Evolutionary conservation across 306 rosid genomes (phyloP).

Genomic region (Medicago arabica): DNA sequence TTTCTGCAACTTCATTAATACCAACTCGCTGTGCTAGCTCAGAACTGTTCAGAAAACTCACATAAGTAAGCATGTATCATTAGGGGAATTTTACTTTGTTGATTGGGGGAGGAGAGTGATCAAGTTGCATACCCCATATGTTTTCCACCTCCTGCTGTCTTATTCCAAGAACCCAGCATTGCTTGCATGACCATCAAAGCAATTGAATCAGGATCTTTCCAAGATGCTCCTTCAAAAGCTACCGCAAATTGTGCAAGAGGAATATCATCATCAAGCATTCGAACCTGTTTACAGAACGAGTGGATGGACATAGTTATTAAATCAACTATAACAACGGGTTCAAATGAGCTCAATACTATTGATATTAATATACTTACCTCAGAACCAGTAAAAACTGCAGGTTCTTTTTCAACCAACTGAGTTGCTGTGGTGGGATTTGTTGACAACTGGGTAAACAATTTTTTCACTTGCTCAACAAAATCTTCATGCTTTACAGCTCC

Average conservation of each 20-base stretch:
- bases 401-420: slow-evolving; percentile 81
- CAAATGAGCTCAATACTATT: not conserved
- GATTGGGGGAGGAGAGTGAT: not conserved
- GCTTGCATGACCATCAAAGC: slow-evolving; percentile 98
- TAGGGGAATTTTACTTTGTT: not conserved
- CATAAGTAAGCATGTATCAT: slow-evolving; percentile 21
- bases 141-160: slow-evolving; percentile 87
- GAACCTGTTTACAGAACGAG: slow-evolving; percentile 63
- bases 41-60: slow-evolving; percentile 39
- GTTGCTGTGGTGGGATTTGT: slow-evolving; percentile 78
- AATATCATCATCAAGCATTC: slow-evolving; percentile 86
- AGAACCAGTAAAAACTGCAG: slow-evolving; percentile 91
- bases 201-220: slow-evolving; percentile 98
- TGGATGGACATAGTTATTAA: slow-evolving; percentile 19
- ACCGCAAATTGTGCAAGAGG: slow-evolving; percentile 91
- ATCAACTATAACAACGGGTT: not conserved
- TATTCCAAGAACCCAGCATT: slow-evolving; percentile 96
- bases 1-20: slow-evolving; percentile 45
- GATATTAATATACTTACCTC: slow-evolving; percentile 65
- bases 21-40: slow-evolving; percentile 43
- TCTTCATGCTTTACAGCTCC: slow-evolving; percentile 93
- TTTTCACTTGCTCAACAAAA: slow-evolving; percentile 70
- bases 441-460: slow-evolving; percentile 75
- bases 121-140: slow-evolving; percentile 82
- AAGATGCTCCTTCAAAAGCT: slow-evolving; percentile 93